These are phyloP conservation scores for Myxozyma monticola DNA, from an alignment of 805 yeast genomes.

Conservation along the genomic window DNA sequence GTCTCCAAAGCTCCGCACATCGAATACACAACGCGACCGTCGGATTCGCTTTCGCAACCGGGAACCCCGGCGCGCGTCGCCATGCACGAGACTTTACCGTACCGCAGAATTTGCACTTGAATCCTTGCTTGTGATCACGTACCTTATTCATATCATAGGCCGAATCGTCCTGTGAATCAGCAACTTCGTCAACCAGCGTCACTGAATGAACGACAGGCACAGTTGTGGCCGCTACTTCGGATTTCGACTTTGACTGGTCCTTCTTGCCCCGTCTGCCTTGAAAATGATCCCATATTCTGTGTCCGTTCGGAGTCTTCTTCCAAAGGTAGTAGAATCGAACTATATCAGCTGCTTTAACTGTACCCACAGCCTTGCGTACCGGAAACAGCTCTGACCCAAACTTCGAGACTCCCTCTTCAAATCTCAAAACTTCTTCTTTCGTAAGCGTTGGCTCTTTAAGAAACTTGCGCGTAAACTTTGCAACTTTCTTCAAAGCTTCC, in stretches of 20 bases:
- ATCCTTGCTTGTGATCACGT: slow-evolving; percentile 41
- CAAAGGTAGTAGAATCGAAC: slow-evolving; percentile 87
- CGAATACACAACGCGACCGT: slow-evolving; percentile 71
- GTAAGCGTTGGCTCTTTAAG: slow-evolving; percentile 78
- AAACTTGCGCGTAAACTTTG: slow-evolving; percentile 53
- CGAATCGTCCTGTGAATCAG: slow-evolving; percentile 70
- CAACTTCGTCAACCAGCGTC: slow-evolving; percentile 49
- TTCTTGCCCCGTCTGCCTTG: slow-evolving; percentile 69
- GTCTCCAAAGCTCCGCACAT: slow-evolving; percentile 89
- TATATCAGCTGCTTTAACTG: slow-evolving; percentile 73
- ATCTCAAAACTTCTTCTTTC: slow-evolving; percentile 59
- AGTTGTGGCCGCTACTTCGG: slow-evolving; percentile 22
- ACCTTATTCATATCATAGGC: slow-evolving; percentile 61
- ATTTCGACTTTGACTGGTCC: slow-evolving; percentile 39
- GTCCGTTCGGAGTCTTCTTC: slow-evolving; percentile 83
- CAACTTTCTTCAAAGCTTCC: slow-evolving; percentile 50
- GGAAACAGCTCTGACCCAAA: slow-evolving; percentile 79
- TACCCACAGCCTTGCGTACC: slow-evolving; percentile 66
- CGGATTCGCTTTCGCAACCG: slow-evolving; percentile 41
- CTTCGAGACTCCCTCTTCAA: slow-evolving; percentile 71
- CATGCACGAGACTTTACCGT: slow-evolving; percentile 59
- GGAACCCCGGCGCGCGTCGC: slow-evolving; percentile 69
- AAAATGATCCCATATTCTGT: slow-evolving; percentile 75
- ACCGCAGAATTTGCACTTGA: slow-evolving; percentile 72
- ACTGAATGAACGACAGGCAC: not conserved